Percentiles rank a stretch among this genome's conserved stretches.
Conservation (phyloP, 805 yeast genomes). For the Candida gorgasii region DNA sequence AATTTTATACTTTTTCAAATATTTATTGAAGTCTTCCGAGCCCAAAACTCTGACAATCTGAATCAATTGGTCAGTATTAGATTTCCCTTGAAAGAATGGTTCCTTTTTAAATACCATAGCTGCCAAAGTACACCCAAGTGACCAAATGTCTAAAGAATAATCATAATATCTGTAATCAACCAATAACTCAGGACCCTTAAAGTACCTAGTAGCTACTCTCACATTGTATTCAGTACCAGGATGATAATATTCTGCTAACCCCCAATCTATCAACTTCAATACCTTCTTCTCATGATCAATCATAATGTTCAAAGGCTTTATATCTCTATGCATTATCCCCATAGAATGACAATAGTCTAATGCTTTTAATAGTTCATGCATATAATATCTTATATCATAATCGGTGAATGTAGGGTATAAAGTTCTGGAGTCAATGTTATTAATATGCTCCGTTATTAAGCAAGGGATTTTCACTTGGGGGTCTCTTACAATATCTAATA, state of each 20-base stretch:
- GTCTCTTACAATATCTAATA: conserved; percentile 81
- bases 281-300: conserved; percentile 75
- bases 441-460: conserved; percentile 78
- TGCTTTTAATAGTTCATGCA: conserved; percentile 78
- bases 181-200: conserved; percentile 89
- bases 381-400: conserved; percentile 77
- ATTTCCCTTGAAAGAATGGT: conserved; percentile 89
- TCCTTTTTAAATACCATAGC: conserved; percentile 88
- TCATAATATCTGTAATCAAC: conserved; percentile 87
- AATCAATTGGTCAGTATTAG: conserved; percentile 87
- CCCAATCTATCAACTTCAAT: conserved; percentile 91
- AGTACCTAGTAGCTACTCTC: conserved; percentile 89
- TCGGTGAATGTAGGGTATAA: conserved; percentile 78
- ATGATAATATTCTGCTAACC: conserved; percentile 91
- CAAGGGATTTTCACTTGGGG: conserved; percentile 82
- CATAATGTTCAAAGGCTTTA: conserved; percentile 95
- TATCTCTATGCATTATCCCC: conserved; percentile 96
- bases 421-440: conserved; percentile 79
- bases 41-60: conserved; percentile 88
- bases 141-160: conserved; percentile 91
- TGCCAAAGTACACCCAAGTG: conserved; percentile 90
- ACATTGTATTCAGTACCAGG: conserved; percentile 88
- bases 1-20: conserved; percentile 70
- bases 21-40: conserved; percentile 71
- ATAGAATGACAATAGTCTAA: conserved; percentile 87